Evolutionary conservation across 352 stramenopile genomes (phyloP), one percentile per base, ranked within the genome.

Genomic region (Globisporangium uncinulatum): DNA sequence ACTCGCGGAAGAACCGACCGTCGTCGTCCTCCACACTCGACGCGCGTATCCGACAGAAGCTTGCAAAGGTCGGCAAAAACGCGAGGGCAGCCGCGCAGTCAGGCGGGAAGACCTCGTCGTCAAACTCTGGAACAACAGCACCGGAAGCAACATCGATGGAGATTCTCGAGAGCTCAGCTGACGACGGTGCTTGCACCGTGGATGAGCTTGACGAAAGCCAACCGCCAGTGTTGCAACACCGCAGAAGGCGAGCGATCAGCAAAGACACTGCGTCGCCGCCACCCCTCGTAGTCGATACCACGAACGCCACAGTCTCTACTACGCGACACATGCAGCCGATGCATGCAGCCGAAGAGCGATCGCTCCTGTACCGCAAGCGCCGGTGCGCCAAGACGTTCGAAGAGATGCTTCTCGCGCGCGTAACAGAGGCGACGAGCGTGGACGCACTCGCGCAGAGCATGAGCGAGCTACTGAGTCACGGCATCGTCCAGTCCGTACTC

Each of bases 351-450:
- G 58, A 64, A 21, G 58, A 64, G 24, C 46, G 49, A 14, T 54
- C 69, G 20, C 74, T 74, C 46, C 56, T 83, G 8, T 62, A 76
- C 21, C 71, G 77, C 11, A 90, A 90, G 55, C 75, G 82, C 1
- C 72, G 78, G 7, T 92, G 82, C 34, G 82, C 82, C 8, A 80
- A 82, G 29, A 90, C 82, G 0, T 92, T 92, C 56, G 79, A 88
- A 55, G 70, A 86, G 19, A 90, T 92, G 78, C 83, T 92, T 43
- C 57, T 67, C 19, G 67, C 65, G 13, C 76, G 77, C 7, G 41
- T 86, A 32, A 61, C 59, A 14, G 48, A 62, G 19, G 24, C 31
- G 17, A 51, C 54, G 53, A 70, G 51, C 19, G 15, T 7, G 1
- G 41, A 4, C 9, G n/a, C 44, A 3, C 53, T 46, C 0, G 57